Evolutionary conservation across 352 stramenopile genomes (phyloP), one percentile per base, ranked within the genome.

Genomic region (Plasmopara halstedii): DNA sequence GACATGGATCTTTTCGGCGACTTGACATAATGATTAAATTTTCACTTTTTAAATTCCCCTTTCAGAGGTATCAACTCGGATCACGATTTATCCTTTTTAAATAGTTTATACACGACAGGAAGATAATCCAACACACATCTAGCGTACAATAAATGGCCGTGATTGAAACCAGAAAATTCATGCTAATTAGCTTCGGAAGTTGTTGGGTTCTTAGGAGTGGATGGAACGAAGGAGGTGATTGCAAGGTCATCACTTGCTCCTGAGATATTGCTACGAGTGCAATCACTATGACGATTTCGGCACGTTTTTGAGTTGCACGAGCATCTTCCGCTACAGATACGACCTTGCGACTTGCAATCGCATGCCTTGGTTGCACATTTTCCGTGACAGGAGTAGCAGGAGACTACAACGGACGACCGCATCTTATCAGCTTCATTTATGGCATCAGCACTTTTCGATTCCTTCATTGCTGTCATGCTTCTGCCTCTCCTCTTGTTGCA

Each of bases 331-430:
- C 68, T 59, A 40, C 77, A 88, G 4, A 43, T 34, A 21, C 58
- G 56, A 32, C 59, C 68, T 21, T 68, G 58, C 0, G 71, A 67
- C 31, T 77, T 73, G 46, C 77, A 89, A 3, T 59, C 71, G 40
- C 80, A 91, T 10, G 53, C 67, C 33, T 83, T 85, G 11, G 73
- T 88, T 14, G 68, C 75, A 31, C 77, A 89, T 47, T 87, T 91
- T n/a, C 74, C 70, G 17, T 72, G 69, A 44, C 80, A 89, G 6
- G 58, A 67, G 31, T 77, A 89, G 26, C 74, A 87, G 11, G 64
- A 43, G 23, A 36, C 49, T 14, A 17, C 33, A 45, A 36, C 59
- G 15, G 57, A 73, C n/a, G n/a, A n/a, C n/a, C n/a, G n/a, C n/a
- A n/a, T n/a, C 14, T 67, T 48, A 35, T 85, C 60, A 34, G 82